Percentiles rank a stretch among this genome's conserved stretches.
Evolutionary conservation across 192 early-diverging fungal genomes (phyloP).

Genomic region (Coemansia sp.): DNA sequence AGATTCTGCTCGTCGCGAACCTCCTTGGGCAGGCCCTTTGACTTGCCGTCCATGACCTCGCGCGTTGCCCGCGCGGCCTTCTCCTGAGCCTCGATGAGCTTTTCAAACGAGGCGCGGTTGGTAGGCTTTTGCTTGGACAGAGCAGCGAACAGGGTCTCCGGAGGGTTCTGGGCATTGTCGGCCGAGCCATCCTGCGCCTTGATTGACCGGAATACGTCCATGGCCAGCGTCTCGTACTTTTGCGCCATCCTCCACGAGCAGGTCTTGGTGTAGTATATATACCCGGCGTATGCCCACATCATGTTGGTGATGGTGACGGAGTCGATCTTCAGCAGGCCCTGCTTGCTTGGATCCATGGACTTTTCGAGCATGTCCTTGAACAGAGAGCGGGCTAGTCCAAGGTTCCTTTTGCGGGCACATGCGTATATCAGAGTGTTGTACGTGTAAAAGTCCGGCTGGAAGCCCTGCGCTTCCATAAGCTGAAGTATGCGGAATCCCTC

Average conservation of each 20-base stretch:
- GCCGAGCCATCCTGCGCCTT: constrained; percentile 9
- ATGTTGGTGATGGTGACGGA: constrained; percentile 64
- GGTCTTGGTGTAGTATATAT: constrained; percentile 34
- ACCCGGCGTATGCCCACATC: constrained; percentile 65
- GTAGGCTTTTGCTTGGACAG: constrained; percentile 8
- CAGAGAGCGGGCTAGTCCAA: constrained; percentile 64
- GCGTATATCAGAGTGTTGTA: constrained; percentile 80
- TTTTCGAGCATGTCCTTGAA: constrained; percentile 59
- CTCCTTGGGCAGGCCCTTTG: constrained; percentile 10
- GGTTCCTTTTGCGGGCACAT: constrained; percentile 70
- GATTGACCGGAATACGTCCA: constrained; percentile 34
- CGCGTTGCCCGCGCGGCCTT: constrained; percentile 25
- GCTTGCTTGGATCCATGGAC: constrained; percentile 35
- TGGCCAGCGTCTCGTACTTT: constrained; percentile 26
- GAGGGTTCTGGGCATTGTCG: background rate
- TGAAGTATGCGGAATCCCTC: constrained; percentile 77
- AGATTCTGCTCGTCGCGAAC: constrained; percentile 7
- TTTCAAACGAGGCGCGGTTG: constrained; percentile 5
- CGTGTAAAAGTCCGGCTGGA: constrained; percentile 71
- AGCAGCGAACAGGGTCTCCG: constrained; percentile 3
- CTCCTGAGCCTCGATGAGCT: constrained; percentile 29
- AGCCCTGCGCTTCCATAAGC: constrained; percentile 83
- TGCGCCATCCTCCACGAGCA: constrained; percentile 42
- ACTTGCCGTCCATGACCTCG: constrained; percentile 14
- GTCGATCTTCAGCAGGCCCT: constrained; percentile 57